Evolutionary conservation across 768 basidiomycete genomes (phyloP).

Genomic region (Pisolithus sp.): DNA sequence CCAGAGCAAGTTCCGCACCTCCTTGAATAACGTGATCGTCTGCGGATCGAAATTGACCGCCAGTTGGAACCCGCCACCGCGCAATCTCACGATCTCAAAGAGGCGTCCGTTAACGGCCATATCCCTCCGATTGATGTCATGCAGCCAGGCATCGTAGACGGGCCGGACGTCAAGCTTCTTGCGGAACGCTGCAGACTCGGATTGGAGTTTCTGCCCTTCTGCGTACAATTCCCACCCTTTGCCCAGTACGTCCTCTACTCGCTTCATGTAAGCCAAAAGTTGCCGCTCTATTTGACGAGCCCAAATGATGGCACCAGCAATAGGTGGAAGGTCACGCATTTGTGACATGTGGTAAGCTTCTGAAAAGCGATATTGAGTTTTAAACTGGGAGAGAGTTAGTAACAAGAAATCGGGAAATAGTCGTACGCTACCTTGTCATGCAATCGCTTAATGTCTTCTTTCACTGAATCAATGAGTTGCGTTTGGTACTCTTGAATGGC

Average conservation of each 20-base stretch:
- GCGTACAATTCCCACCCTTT: slow-evolving; percentile 99
- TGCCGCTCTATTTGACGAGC: slow-evolving; percentile 98
- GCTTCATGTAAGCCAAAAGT: slow-evolving; percentile 94
- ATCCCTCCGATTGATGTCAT: slow-evolving; percentile 89
- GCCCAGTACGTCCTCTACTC: slow-evolving; percentile 95
- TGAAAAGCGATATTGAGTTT: slow-evolving; percentile 91
- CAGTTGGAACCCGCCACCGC: slow-evolving; percentile 75
- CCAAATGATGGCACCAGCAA: slow-evolving; percentile 98
- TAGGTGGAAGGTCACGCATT: slow-evolving; percentile 97
- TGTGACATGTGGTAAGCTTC: slow-evolving; percentile 98
- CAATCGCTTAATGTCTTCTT: slow-evolving; percentile 92
- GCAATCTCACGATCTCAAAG: slow-evolving; percentile 81
- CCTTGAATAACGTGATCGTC: slow-evolving; percentile 98
- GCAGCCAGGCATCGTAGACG: slow-evolving; percentile 94
- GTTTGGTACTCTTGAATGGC: slow-evolving; percentile 99
- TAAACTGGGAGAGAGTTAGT: slow-evolving; percentile 53
- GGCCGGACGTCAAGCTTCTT: slow-evolving; percentile 93
- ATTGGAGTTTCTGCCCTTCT: slow-evolving; percentile 96
- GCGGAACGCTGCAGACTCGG: slow-evolving; percentile 85
- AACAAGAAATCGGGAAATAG: neutral
- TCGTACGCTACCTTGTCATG: slow-evolving; percentile 70
- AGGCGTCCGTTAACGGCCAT: slow-evolving; percentile 88
- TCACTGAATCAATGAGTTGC: slow-evolving; percentile 96
- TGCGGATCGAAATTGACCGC: slow-evolving; percentile 98
- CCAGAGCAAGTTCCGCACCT: slow-evolving; percentile 93